Conservation (phyloP, 2,329 filamentous ascomycete species). For the Trichoderma sp. region DNA sequence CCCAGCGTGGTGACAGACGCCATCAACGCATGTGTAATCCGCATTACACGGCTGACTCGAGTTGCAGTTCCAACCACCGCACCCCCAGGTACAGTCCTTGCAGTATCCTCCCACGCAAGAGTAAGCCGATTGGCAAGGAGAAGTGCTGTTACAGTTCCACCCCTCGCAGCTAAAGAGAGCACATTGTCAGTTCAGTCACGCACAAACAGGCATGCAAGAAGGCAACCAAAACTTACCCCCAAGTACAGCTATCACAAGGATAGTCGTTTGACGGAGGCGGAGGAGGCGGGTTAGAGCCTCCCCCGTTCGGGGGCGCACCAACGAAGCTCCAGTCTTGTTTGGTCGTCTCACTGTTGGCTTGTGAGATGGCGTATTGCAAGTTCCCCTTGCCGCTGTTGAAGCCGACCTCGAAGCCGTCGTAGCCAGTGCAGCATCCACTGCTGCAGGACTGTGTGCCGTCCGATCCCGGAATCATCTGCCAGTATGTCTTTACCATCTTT, state of each 20-base stretch:
- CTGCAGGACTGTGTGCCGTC: background rate
- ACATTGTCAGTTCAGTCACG: background rate
- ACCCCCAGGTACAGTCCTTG: slow-evolving; percentile 16
- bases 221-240: background rate
- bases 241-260: slow-evolving; percentile 8
- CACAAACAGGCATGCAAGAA: accelerated
- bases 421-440: slow-evolving; percentile 7
- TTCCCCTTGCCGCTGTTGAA: slow-evolving; percentile 23
- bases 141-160: slow-evolving; percentile 7
- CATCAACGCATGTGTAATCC: slow-evolving; percentile 3
- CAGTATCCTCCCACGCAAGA: slow-evolving; percentile 21
- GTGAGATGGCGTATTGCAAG: background rate
- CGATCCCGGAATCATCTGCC: slow-evolving; percentile 10
- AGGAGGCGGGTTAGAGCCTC: slow-evolving; percentile 4
- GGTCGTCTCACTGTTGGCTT: slow-evolving; percentile 13
- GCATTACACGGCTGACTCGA: slow-evolving; percentile 16
- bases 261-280: background rate
- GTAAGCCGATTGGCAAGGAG: slow-evolving; percentile 15
- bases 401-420: slow-evolving; percentile 15
- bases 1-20: slow-evolving; percentile 16
- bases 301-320: slow-evolving; percentile 10
- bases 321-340: slow-evolving; percentile 20
- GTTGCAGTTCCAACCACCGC: slow-evolving; percentile 15
- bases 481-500: background rate
- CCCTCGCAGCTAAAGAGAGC: background rate